phyloP scores from a whole-genome alignment of 768 basidiomycete genomes.

The Leccinum incarnatum region DNA sequence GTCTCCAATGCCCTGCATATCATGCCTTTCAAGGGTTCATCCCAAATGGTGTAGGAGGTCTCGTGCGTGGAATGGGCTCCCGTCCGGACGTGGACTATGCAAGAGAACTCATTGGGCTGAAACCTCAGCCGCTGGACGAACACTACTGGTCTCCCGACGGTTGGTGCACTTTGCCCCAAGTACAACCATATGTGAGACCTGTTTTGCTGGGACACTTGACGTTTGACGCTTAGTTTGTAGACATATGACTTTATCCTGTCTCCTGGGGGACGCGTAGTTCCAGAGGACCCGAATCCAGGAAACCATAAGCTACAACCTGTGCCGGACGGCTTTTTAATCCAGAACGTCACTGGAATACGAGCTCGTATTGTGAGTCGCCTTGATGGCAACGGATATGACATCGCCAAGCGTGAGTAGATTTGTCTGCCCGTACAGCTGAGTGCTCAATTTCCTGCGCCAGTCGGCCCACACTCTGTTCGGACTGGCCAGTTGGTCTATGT shows the following conservation, averaged over 20 bases:
- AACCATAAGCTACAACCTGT: slow-evolving; percentile 60
- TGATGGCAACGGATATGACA: slow-evolving; percentile 83
- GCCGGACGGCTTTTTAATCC: slow-evolving; percentile 68
- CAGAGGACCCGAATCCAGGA: slow-evolving; percentile 72
- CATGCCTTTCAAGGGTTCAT: slow-evolving; percentile 38
- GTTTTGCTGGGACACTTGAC: background rate
- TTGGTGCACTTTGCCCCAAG: slow-evolving; percentile 70
- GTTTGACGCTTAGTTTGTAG: slow-evolving; percentile 26
- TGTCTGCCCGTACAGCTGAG: background rate
- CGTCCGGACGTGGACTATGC: slow-evolving; percentile 81
- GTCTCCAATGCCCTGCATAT: slow-evolving; percentile 75
- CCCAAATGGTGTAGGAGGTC: slow-evolving; percentile 38
- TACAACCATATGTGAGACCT: slow-evolving; percentile 63
- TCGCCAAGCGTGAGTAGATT: slow-evolving; percentile 65
- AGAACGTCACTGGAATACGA: slow-evolving; percentile 76
- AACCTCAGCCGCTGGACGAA: slow-evolving; percentile 48
- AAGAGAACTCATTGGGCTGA: slow-evolving; percentile 59
- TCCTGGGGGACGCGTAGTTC: slow-evolving; percentile 44
- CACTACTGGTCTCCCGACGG: slow-evolving; percentile 65
- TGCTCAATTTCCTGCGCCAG: slow-evolving; percentile 37
- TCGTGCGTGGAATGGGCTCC: slow-evolving; percentile 67
- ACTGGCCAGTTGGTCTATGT: slow-evolving; percentile 82
- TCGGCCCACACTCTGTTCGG: slow-evolving; percentile 78
- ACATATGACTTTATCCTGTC: slow-evolving; percentile 82
- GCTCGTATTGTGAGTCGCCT: slow-evolving; percentile 74